Evolutionary conservation across 306 rosid species (phyloP).

Genomic region (Alnus rubra): DNA sequence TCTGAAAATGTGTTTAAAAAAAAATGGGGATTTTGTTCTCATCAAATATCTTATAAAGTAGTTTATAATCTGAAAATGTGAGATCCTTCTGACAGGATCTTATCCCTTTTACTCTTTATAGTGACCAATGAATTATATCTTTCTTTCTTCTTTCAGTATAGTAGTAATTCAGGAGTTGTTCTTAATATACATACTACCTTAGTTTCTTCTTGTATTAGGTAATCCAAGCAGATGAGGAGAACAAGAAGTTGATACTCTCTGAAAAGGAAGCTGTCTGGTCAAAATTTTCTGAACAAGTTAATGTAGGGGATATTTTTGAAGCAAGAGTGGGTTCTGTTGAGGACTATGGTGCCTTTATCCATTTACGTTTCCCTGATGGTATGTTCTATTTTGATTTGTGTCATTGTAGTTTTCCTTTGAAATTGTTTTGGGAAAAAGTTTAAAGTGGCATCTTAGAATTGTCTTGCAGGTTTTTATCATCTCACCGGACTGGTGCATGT

Average conservation of each 20-base stretch:
- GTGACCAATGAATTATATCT: not conserved
- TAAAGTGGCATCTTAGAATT: slow-evolving; percentile 40
- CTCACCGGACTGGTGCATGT: slow-evolving; percentile 87
- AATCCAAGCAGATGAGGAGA: slow-evolving; percentile 75
- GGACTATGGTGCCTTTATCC: slow-evolving; percentile 90
- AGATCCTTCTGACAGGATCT: not conserved
- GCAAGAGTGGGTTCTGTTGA: slow-evolving; percentile 71
- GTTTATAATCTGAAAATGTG: not conserved
- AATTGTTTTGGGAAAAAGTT: slow-evolving; percentile 24
- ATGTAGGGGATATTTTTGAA: slow-evolving; percentile 70
- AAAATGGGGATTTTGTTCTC: not conserved
- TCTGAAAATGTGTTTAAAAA: not conserved
- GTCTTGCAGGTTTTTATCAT: slow-evolving; percentile 83
- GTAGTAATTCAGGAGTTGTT: slow-evolving; percentile 15
- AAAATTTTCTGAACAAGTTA: slow-evolving; percentile 61
- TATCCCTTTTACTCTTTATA: not conserved
- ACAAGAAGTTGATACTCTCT: slow-evolving; percentile 65
- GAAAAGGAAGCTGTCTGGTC: slow-evolving; percentile 89
- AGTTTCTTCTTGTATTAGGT: slow-evolving; percentile 57
- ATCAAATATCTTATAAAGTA: not conserved
- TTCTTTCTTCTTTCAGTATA: slow-evolving; percentile 2
- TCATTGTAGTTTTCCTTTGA: slow-evolving; percentile 5
- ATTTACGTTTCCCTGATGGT: slow-evolving; percentile 84
- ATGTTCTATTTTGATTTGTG: slow-evolving; percentile 21
- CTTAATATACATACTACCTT: slow-evolving; percentile 26